Evolutionary conservation across 2,329 filamentous ascomycete species (phyloP).

Genomic region (Microsporum ferrugineum): DNA sequence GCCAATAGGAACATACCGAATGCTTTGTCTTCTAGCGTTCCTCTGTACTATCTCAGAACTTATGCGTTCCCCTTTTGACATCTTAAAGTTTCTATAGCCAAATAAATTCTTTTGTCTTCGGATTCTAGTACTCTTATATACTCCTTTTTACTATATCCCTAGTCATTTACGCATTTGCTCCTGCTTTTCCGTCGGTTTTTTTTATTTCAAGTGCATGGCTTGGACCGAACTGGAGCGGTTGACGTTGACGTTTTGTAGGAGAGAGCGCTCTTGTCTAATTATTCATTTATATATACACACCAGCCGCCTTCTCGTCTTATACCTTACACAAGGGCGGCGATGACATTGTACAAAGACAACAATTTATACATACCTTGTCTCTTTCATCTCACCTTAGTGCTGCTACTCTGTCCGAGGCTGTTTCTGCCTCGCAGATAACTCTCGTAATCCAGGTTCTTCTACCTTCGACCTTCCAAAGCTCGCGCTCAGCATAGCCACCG

Average conservation of each 20-base stretch:
- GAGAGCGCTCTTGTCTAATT: not conserved
- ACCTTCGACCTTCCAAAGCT: slow-evolving; percentile 17
- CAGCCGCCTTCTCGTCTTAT: not conserved
- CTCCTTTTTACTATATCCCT: not conserved
- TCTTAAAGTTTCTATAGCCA: slow-evolving; percentile 1
- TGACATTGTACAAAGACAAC: not conserved
- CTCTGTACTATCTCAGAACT: not conserved
- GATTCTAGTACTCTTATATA: not conserved
- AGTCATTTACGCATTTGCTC: not conserved
- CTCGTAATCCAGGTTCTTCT: slow-evolving; percentile 11
- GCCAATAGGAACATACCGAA: slow-evolving; percentile 1
- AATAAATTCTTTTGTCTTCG: slow-evolving; percentile 1
- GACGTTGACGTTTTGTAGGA: not conserved
- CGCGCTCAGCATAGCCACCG: slow-evolving; percentile 22
- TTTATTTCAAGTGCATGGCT: not conserved
- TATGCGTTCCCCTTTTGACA: not conserved
- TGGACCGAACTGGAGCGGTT: not conserved
- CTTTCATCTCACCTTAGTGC: not conserved
- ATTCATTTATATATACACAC: not conserved
- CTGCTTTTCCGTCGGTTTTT: not conserved
- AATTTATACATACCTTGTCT: not conserved
- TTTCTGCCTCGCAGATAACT: slow-evolving; percentile 19
- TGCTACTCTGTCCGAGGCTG: not conserved
- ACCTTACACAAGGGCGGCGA: not conserved
- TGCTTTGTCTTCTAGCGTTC: not conserved